Evolutionary conservation across 2,329 filamentous ascomycete genomes (phyloP).

Genomic region (Trichoderma gracile): DNA sequence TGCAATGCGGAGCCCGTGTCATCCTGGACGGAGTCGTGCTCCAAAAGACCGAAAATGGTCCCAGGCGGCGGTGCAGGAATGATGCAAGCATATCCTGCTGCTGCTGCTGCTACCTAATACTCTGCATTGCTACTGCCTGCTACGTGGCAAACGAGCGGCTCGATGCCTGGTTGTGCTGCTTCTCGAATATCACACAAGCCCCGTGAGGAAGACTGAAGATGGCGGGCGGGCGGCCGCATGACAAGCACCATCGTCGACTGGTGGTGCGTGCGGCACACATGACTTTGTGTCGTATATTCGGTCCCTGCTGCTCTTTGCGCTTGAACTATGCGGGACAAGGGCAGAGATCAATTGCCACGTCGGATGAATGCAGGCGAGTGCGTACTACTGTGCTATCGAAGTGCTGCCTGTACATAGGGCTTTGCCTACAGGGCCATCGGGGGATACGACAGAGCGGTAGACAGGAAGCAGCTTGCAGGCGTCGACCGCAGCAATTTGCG

Average conservation of each 20-base stretch:
- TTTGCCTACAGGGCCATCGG: slow-evolving; percentile 5
- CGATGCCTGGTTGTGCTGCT: background rate
- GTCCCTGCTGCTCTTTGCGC: background rate
- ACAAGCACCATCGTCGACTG: background rate
- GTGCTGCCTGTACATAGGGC: background rate
- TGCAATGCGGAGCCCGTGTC: slow-evolving; percentile 16
- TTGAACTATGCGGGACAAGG: background rate
- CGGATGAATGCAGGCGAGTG: slow-evolving; percentile 1
- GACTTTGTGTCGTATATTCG: background rate
- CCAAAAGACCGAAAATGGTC: slow-evolving; percentile 7
- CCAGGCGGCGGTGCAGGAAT: background rate
- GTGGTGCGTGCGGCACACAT: background rate
- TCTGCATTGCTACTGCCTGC: background rate
- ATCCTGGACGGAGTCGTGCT: slow-evolving; percentile 12
- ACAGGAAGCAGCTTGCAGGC: slow-evolving; percentile 4
- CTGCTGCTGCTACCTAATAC: too few species aligned
- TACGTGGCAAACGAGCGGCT: slow-evolving; percentile 1
- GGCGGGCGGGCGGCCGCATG: slow-evolving; percentile 4
- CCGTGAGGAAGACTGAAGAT: background rate
- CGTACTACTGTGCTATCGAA: background rate
- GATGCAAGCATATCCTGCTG: background rate
- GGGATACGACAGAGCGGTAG: background rate
- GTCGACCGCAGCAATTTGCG: background rate
- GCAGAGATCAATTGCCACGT: background rate
- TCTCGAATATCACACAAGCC: slow-evolving; percentile 9